Conservation (phyloP, 805 yeast species). For the Zygosaccharomyces gambellarensis region DNA sequence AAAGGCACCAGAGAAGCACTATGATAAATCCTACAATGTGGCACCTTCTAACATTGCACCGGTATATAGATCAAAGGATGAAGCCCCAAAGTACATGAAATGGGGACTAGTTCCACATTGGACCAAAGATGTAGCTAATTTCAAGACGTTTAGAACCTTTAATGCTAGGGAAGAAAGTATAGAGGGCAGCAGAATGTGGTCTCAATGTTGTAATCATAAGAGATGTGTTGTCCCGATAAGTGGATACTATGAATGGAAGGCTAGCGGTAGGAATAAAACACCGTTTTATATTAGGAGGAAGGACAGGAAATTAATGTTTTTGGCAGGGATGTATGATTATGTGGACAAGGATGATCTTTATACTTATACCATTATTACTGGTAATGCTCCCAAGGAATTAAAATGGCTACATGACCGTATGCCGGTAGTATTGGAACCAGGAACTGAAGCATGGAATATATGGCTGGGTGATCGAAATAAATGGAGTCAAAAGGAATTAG, state of each 20-base stretch:
- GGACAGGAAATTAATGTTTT: constrained; percentile 49
- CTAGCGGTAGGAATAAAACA: constrained; percentile 37
- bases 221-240: constrained; percentile 75
- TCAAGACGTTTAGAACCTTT: constrained; percentile 47
- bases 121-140: constrained; percentile 41
- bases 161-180: constrained; percentile 70
- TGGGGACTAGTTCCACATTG: constrained; percentile 80
- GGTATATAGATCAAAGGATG: constrained; percentile 26
- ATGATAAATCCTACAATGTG: constrained; percentile 45
- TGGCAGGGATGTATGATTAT: constrained; percentile 55
- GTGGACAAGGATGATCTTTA: constrained; percentile 25
- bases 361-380: constrained; percentile 70
- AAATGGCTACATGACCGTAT: constrained; percentile 71
- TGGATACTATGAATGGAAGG: constrained; percentile 84
- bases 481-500: constrained; percentile 41
- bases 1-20: constrained; percentile 17
- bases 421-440: constrained; percentile 67
- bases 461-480: constrained; percentile 51
- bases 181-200: constrained; percentile 52
- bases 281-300: constrained; percentile 65
- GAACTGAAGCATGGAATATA: constrained; percentile 47
- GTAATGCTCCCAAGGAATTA: constrained; percentile 57
- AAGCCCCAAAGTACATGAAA: constrained; percentile 50
- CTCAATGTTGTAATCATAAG: constrained; percentile 38
- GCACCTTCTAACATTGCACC: constrained; percentile 56